A percentile compares a stretch with the other conserved stretches of the same genome.
phyloP scores from a whole-genome alignment of 345 rosid species.

The Triadica sebifera region DNA sequence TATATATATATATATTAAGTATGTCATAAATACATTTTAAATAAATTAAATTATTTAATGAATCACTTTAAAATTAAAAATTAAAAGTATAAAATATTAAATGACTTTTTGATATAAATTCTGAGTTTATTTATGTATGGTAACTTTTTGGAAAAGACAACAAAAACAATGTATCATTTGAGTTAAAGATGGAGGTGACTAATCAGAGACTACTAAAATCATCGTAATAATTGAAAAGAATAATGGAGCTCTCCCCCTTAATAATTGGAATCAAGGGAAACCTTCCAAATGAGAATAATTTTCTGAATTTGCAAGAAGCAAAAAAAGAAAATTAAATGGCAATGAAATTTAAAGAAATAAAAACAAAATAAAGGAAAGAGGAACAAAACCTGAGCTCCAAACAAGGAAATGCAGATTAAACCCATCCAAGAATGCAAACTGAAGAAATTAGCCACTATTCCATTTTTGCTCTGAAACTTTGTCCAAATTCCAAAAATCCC shows the following conservation, averaged over 20 bases:
- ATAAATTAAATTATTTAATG: too few species aligned
- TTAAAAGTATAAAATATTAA: too few species aligned
- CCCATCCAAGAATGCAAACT: conserved; percentile 99
- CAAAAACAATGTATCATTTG: too few species aligned
- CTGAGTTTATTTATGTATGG: too few species aligned
- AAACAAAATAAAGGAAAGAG: background rate
- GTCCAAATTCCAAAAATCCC: conserved; percentile 92
- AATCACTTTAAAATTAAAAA: too few species aligned
- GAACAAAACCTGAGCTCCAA: conserved; percentile 70
- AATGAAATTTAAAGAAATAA: background rate
- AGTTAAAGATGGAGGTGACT: too few species aligned
- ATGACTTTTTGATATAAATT: too few species aligned
- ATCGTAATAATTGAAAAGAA: background rate
- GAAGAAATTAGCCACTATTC: conserved; percentile 74
- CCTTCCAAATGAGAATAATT: background rate
- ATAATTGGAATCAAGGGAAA: background rate
- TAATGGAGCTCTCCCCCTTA: background rate
- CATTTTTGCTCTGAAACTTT: conserved; percentile 59
- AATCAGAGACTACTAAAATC: background rate
- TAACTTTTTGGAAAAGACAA: too few species aligned
- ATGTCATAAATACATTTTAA: too few species aligned
- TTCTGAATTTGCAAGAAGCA: background rate
- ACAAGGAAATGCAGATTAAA: conserved; percentile 71
- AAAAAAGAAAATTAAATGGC: too few species aligned
- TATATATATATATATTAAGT: too few species aligned